Conservation (phyloP, 2,329 filamentous ascomycete species). For the Beauveria brongniartii region DNA sequence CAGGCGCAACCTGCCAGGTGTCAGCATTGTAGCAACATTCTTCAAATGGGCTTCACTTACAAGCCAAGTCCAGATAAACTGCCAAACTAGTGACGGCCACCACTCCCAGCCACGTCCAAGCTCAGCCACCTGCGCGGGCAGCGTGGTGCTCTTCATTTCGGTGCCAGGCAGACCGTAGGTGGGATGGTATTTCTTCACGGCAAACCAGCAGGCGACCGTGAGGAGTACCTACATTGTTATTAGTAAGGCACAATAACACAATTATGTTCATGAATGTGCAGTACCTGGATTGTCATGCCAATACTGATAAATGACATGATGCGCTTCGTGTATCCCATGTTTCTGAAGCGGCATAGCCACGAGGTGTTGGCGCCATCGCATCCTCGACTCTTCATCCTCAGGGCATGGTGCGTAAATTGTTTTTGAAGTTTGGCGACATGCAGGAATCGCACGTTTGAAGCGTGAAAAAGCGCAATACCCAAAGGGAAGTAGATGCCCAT, state of each 20-base stretch:
- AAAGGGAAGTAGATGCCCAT: slow-evolving; percentile 52
- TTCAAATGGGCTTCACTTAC: slow-evolving; percentile 16
- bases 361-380: slow-evolving; percentile 22
- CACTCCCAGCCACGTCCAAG: slow-evolving; percentile 49
- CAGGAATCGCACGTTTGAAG: slow-evolving; percentile 44
- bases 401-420: slow-evolving; percentile 23
- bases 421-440: slow-evolving; percentile 42
- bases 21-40: background rate
- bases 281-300: slow-evolving; percentile 42
- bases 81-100: slow-evolving; percentile 49
- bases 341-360: slow-evolving; percentile 26
- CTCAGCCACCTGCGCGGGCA: slow-evolving; percentile 34
- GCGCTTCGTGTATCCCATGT: slow-evolving; percentile 29
- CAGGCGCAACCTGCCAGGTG: slow-evolving; percentile 33
- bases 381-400: slow-evolving; percentile 12
- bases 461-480: slow-evolving; percentile 51
- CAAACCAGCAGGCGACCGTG: slow-evolving; percentile 45
- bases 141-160: slow-evolving; percentile 21
- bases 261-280: background rate
- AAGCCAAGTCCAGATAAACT: slow-evolving; percentile 46
- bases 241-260: background rate
- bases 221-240: slow-evolving; percentile 35
- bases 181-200: slow-evolving; percentile 49
- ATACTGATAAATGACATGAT: slow-evolving; percentile 37
- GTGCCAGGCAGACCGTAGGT: slow-evolving; percentile 38